Percentiles rank a stretch among this genome's conserved stretches.
Conservation (phyloP, 2,329 filamentous ascomycete species). For the Fusarium sp. region DNA sequence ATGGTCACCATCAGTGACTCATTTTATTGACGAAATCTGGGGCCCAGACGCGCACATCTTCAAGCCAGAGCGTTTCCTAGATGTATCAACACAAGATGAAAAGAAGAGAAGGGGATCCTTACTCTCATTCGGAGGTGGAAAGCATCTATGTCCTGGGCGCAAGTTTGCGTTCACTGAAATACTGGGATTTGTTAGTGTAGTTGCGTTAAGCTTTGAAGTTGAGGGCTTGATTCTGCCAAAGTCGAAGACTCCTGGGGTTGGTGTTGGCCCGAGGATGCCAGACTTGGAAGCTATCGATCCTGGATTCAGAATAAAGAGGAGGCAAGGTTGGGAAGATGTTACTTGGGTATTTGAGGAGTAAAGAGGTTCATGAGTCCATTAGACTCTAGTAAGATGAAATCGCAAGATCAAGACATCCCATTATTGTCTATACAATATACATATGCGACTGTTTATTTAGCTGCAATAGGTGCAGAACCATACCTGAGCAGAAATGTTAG, state of each 20-base stretch:
- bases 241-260: conserved; percentile 4
- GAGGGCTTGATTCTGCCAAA: conserved; percentile 33
- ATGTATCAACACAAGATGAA: conserved; percentile 29
- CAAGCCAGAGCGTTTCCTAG: conserved; percentile 41
- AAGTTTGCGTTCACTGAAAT: conserved; percentile 50
- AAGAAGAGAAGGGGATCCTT: conserved; percentile 42
- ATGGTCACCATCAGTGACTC: conserved; percentile 40
- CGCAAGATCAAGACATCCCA: too few relatives aligned
- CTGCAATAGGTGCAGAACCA: background rate
- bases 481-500: background rate
- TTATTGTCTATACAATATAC: background rate
- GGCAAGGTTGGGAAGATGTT: conserved; percentile 21
- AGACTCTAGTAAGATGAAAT: too few relatives aligned
- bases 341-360: background rate
- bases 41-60: conserved; percentile 37
- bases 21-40: conserved; percentile 38
- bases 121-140: conserved; percentile 52
- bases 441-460: accelerated
- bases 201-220: conserved; percentile 16
- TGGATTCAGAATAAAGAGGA: conserved; percentile 7
- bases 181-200: conserved; percentile 13
- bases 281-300: background rate
- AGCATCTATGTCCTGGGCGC: conserved; percentile 50
- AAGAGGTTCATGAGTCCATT: accelerated
- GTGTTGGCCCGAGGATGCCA: conserved; percentile 4